Evolutionary conservation across 1,284 basidiomycete species (phyloP), one percentile per base, ranked within the genome.

Genomic region (Malassezia pachydermatis): DNA sequence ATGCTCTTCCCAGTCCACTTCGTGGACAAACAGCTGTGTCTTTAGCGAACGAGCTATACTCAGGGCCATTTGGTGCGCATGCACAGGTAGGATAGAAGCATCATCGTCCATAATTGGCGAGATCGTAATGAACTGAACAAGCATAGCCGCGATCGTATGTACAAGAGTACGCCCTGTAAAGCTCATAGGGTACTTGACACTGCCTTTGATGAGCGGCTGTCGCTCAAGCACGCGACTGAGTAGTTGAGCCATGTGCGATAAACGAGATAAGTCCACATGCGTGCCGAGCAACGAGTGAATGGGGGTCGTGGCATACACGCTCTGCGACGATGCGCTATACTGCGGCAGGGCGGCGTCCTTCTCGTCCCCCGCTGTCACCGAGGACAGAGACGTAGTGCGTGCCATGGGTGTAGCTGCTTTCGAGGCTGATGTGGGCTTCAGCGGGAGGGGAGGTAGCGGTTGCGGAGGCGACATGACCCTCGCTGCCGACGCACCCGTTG

Each of bases 1-100:
- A 20, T 82, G 81, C 48, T 83, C 81, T 27, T 86, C 88, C 87
- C 89, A 94, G 71, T 95, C 90, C 6, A 95, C 90, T 70, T 98
- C 92, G 69, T 92, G 88, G 70, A 96, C 89, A 77, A 89, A 94
- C 6, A 95, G 78, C 70, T 92, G 86, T 55, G 80, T 83, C 63
- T 96, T 89, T 24, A 98, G 76, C 55, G 84, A 85, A 23, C 87
- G 81, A 0, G 88, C 90, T 11, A 94, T 82, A 60, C 82, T 80
- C 10, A 95, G 76, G 2, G 90, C 88, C 11, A 84, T 79, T 3
- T 88, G 51, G 13, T 55, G 80, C 83, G 87, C 51, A 3, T 20
- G 32, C 8, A 55, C 23, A 22, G 39, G 28, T 22, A 48, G 20
- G 10, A 33, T 19, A 5, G 32, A 36, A 33, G 51, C 23, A 25